Evolutionary conservation across 1,284 basidiomycete genomes (phyloP).

Genomic region (Erythrobasidium hasegawianum): DNA sequence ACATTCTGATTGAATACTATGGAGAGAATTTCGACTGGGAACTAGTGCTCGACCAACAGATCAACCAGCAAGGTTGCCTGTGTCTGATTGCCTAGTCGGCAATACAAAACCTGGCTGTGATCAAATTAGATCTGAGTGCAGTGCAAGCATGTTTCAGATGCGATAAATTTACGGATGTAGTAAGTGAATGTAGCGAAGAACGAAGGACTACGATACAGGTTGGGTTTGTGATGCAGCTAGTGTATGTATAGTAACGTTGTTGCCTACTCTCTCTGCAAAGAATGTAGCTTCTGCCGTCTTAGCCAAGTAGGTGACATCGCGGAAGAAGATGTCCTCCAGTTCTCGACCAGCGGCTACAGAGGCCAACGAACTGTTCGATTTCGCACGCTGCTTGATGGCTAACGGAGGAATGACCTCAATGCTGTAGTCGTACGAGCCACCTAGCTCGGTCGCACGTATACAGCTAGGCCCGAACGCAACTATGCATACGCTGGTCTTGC

Average conservation of each 20-base stretch:
- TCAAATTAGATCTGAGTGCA: too few species aligned
- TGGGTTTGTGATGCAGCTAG: background rate
- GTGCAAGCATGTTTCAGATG: too few species aligned
- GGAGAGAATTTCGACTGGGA: background rate
- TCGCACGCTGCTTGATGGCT: constrained; percentile 23
- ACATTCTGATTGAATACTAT: background rate
- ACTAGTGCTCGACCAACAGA: background rate
- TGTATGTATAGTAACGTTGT: constrained; percentile 18
- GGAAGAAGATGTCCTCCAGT: constrained; percentile 24
- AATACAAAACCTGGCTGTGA: too few species aligned
- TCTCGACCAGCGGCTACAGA: background rate
- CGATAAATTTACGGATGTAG: too few species aligned
- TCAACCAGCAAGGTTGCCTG: background rate
- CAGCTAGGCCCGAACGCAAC: constrained; percentile 22
- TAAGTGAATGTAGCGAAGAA: too few species aligned
- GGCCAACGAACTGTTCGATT: constrained; percentile 6
- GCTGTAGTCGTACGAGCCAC: background rate
- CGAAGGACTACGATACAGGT: too few species aligned
- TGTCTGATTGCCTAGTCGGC: too few species aligned
- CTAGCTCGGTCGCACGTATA: constrained; percentile 23
- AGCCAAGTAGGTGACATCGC: constrained; percentile 36
- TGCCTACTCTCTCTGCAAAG: constrained; percentile 36
- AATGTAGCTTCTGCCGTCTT: constrained; percentile 35
- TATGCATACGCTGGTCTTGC: constrained; percentile 30
- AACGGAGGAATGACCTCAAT: constrained; percentile 24